Percentiles rank a stretch among this genome's conserved stretches.
Conservation (phyloP, 2,329 filamentous ascomycete species). For the Ascochyta viciae-villosae region DNA sequence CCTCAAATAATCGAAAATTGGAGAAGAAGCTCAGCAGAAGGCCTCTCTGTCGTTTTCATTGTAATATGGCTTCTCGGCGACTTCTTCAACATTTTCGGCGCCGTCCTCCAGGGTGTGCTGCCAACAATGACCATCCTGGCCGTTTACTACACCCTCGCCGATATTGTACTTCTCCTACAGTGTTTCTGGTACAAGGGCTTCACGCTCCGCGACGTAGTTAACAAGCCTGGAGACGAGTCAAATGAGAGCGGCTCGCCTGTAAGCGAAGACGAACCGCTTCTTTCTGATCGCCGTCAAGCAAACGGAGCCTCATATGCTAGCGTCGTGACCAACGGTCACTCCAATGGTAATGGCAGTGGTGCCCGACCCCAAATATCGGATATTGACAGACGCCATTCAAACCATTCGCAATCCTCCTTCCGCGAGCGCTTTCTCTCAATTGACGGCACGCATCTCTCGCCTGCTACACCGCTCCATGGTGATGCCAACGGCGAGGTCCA, state of each 20-base stretch:
- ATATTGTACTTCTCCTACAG: slow-evolving; percentile 85
- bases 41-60: slow-evolving; percentile 88
- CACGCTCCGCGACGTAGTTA: slow-evolving; percentile 47
- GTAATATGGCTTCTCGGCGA: slow-evolving; percentile 92
- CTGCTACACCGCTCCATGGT: slow-evolving; percentile 76
- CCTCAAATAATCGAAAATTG: slow-evolving; percentile 98
- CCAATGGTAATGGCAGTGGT: slow-evolving; percentile 29
- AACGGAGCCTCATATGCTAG: slow-evolving; percentile 26
- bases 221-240: slow-evolving; percentile 32
- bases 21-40: slow-evolving; percentile 81
- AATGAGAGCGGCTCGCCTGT: slow-evolving; percentile 36
- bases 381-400: slow-evolving; percentile 40
- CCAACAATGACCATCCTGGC: slow-evolving; percentile 97
- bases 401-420: slow-evolving; percentile 45
- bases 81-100: slow-evolving; percentile 96
- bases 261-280: slow-evolving; percentile 47
- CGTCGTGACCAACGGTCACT: slow-evolving; percentile 24
- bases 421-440: slow-evolving; percentile 63
- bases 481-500: slow-evolving; percentile 30
- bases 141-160: slow-evolving; percentile 90
- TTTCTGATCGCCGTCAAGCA: slow-evolving; percentile 37
- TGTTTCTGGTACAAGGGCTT: slow-evolving; percentile 97
- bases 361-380: slow-evolving; percentile 47
- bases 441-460: slow-evolving; percentile 74
- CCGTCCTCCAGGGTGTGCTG: slow-evolving; percentile 86